Evolutionary conservation across 2,329 filamentous ascomycete genomes (phyloP), one percentile per base, ranked within the genome.

Genomic region (Clonostachys byssicola): DNA sequence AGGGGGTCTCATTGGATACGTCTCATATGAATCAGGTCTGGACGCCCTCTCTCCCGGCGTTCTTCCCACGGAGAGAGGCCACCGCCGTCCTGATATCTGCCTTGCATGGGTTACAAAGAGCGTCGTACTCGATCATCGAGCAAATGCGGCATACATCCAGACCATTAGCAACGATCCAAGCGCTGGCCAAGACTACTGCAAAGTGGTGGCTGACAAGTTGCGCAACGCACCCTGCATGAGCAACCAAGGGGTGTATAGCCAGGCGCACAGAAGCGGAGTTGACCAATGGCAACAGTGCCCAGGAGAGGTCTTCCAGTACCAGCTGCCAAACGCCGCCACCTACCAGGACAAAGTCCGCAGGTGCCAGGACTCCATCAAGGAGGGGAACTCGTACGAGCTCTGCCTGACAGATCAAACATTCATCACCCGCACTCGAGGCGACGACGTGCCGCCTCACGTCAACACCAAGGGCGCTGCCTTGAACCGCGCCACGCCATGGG

Each of bases 381-480:
- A 42, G 5, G 51, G 51, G 12, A 47, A 53, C 44, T 53, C 51
- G 2, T 53, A 53, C 38, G 51, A 53, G 47, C 49, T 53, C 8
- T 53, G 51, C 40, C 42, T 53, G 20, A 53, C 51, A 5, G 44
- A 45, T 30, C 44, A 53, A 42, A 53, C 51, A 12, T 76, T 73
- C 35, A 79, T 94, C 54, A 75, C 61, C 17, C 68, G 68, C 3
- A 64, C 69, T 0, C 51, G 54, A 42, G 23, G 23, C 23, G 23
- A 30, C 2, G 23, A 30, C 23, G 23, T 30, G 8, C 16, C 16
- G 13, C n/a, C 33, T 34, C 16, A 46, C 20, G 30, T n/a, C 4
- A n/a, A 20, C 16, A 38, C 40, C 14, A 34, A 46, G 40, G 44
- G 44, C 13, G 20, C 40, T 16, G 13, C 17, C 30, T 23, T 39